These are phyloP conservation scores for Rhododendron kiyosumense DNA, from an alignment of 148 eudicot genomes.

Conservation along the genomic window DNA sequence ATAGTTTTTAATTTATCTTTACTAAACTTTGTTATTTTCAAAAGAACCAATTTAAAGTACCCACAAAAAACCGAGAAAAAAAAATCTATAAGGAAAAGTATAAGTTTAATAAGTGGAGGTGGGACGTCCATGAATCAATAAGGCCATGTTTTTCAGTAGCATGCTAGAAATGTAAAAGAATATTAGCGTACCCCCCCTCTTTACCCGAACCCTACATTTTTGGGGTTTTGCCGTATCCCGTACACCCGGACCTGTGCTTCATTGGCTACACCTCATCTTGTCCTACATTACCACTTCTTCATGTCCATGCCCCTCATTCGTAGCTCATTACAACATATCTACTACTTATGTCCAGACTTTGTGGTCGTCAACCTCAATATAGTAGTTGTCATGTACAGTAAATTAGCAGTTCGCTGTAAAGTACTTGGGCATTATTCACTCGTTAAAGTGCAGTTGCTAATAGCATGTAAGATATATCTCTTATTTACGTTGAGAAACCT, in stretches of 20 bases:
- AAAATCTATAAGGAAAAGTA: background rate
- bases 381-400: background rate
- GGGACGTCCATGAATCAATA: background rate
- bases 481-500: background rate
- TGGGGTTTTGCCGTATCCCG: background rate
- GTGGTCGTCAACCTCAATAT: background rate
- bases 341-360: background rate
- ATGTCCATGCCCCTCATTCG: background rate
- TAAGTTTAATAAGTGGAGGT: background rate
- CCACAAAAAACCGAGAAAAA: background rate
- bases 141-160: background rate
- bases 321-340: background rate
- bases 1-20: too few species aligned
- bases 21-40: too few species aligned
- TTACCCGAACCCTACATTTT: too few species aligned
- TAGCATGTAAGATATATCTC: background rate
- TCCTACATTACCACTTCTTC: background rate
- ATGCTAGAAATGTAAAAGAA: background rate
- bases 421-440: background rate
- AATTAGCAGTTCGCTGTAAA: background rate
- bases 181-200: background rate
- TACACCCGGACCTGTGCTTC: background rate
- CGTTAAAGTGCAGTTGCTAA: background rate
- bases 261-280: background rate
- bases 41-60: background rate